Percentiles rank a stretch among this genome's conserved stretches.
Evolutionary conservation across 768 basidiomycete genomes (phyloP).

Genomic region (Pisolithus marmoratus): DNA sequence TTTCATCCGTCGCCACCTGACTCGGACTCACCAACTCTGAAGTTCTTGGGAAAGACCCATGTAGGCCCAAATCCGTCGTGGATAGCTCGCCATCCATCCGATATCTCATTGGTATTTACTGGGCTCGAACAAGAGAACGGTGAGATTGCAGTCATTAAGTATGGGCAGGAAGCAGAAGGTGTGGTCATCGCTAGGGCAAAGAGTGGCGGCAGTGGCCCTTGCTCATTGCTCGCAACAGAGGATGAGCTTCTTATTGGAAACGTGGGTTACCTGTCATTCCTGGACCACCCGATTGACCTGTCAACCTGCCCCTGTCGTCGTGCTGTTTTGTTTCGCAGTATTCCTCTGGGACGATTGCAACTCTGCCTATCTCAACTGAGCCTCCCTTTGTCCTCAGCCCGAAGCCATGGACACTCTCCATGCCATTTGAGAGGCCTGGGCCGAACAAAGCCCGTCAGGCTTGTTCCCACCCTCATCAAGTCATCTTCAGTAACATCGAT

Average conservation of each 20-base stretch:
- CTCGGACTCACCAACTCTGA: slow-evolving; percentile 48
- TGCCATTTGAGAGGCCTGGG: slow-evolving; percentile 48
- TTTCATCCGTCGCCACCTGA: slow-evolving; percentile 56
- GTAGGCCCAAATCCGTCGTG: slow-evolving; percentile 71
- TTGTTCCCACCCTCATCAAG: slow-evolving; percentile 74
- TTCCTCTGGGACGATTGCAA: slow-evolving; percentile 53
- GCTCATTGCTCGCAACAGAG: slow-evolving; percentile 53
- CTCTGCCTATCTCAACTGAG: slow-evolving; percentile 48
- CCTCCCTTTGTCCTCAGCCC: slow-evolving; percentile 39
- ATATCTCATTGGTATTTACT: slow-evolving; percentile 56
- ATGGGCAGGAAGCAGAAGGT: slow-evolving; percentile 48
- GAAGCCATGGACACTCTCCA: slow-evolving; percentile 29
- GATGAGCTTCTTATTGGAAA: slow-evolving; percentile 63
- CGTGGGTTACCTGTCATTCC: slow-evolving; percentile 40
- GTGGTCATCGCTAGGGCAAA: slow-evolving; percentile 41
- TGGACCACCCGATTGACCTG: not conserved
- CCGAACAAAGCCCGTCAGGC: slow-evolving; percentile 66
- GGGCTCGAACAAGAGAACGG: slow-evolving; percentile 68
- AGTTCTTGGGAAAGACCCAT: slow-evolving; percentile 36
- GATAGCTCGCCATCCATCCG: slow-evolving; percentile 57
- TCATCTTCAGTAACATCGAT: slow-evolving; percentile 37
- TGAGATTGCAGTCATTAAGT: slow-evolving; percentile 52
- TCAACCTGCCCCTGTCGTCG: not conserved
- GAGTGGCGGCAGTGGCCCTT: slow-evolving; percentile 54
- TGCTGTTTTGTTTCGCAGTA: slow-evolving; percentile 42